Base-by-base conservation (phyloP, 2,329 filamentous ascomycete species). In the Lachnellula hyalina region DNA sequence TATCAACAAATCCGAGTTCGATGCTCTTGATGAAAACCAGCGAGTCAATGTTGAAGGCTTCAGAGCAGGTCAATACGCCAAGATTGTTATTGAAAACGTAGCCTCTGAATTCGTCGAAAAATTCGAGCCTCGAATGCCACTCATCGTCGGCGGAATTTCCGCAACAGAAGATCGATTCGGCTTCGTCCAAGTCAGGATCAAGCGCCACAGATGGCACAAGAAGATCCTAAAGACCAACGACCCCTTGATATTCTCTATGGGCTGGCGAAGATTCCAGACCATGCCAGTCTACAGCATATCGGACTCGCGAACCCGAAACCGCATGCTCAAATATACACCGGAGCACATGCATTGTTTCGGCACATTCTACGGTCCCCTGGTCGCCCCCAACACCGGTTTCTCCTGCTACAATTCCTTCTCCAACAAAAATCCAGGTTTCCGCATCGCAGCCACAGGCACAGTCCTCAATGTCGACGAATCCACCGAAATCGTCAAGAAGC, bases 311-410 rank as follows among this genome's bases (percentile, higher is more conserved):
- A 95, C 90, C 25, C 82, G 94, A 60, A 96, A 97, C 73, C 86
- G 94, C 54, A 96, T 99, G 93, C 82, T 99, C 59, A 99, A 99
- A 73, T 99, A 99, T 73, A 96, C 93, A 0, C 95, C 94, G 0
- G 95, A 99, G 76, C 94, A 99, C 70, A 97, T 96, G 91, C 94
- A 97, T 75, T 99, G 95, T 75, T 96, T 96, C 70, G 94, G 84
- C 41, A 96, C 92, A 49, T 91, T 97, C 73, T 97, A 96, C 68
- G 94, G 92, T 0, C 94, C 95, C 0, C 83, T 99, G 7, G 90
- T 96, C 57, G 91, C 94, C 0, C 94, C 95, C 12, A 96, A 96
- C 72, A 96, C 93, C 2, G 91, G 93, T 56, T 97, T 99, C 73
- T 92, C 89, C 63, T 94, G 89, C 71, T 90, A 97, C 61, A 90